Evolutionary conservation across 108 stramenopile species (phyloP).

Genomic region (Fragilaria radians): DNA sequence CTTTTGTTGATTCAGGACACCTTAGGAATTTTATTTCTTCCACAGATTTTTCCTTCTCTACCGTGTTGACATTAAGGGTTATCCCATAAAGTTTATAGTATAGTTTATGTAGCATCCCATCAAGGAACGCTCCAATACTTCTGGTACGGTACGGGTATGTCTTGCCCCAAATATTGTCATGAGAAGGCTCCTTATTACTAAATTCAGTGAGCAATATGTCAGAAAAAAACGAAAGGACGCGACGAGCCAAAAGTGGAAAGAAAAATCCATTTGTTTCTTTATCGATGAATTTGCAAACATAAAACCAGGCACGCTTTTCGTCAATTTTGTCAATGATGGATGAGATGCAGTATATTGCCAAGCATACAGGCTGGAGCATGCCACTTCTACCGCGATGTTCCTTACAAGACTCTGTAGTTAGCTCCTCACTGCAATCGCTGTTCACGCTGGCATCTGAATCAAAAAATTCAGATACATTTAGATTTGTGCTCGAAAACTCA

Average conservation of each 20-base stretch:
- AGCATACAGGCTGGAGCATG: slow-evolving; percentile 46
- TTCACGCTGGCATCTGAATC: slow-evolving; percentile 73
- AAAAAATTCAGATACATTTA: slow-evolving; percentile 47
- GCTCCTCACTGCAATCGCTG: slow-evolving; percentile 28
- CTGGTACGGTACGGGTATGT: slow-evolving; percentile 52
- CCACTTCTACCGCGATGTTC: slow-evolving; percentile 12
- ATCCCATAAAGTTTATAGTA: slow-evolving; percentile 66
- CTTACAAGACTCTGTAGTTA: slow-evolving; percentile 11
- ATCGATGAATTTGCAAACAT: slow-evolving; percentile 7
- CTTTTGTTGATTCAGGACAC: slow-evolving; percentile 53
- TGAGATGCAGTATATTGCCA: slow-evolving; percentile 54
- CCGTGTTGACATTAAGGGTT: slow-evolving; percentile 17
- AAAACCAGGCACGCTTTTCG: slow-evolving; percentile 34
- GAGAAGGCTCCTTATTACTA: slow-evolving; percentile 1
- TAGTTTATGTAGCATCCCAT: slow-evolving; percentile 51
- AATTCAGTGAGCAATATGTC: slow-evolving; percentile 53
- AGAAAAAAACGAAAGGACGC: slow-evolving; percentile 59
- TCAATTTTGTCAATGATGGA: slow-evolving; percentile 37
- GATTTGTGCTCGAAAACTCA: slow-evolving; percentile 1
- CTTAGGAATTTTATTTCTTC: background rate
- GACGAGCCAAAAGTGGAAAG: slow-evolving; percentile 50
- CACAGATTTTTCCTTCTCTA: slow-evolving; percentile 12
- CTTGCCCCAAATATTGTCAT: slow-evolving; percentile 36
- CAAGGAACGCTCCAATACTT: slow-evolving; percentile 41
- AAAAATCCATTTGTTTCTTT: slow-evolving; percentile 38